Percentiles rank a stretch among this genome's conserved stretches.
phyloP scores from a whole-genome alignment of 495 filamentous ascomycete genomes.

The Halenospora varia region DNA sequence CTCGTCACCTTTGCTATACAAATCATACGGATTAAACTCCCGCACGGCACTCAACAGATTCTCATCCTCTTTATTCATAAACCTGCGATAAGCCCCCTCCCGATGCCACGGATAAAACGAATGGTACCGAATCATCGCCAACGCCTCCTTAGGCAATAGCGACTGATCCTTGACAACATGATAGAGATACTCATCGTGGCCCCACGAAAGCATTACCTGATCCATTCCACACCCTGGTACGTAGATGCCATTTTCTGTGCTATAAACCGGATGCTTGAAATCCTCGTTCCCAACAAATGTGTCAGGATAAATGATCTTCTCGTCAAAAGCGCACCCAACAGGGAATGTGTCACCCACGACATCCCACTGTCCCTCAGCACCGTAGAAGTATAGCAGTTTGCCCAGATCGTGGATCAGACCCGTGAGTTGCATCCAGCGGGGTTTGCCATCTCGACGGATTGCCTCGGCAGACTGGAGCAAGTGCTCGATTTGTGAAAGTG shows the following conservation, averaged over 20 bases:
- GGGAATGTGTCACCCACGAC: conserved; percentile 91
- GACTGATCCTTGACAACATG: conserved; percentile 76
- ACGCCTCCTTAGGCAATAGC: conserved; percentile 68
- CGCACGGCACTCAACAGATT: conserved; percentile 73
- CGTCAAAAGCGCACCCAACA: conserved; percentile 79
- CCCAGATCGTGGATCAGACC: conserved; percentile 87
- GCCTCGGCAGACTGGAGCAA: conserved; percentile 82
- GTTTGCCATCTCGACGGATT: conserved; percentile 85
- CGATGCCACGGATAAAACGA: conserved; percentile 89
- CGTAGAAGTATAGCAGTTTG: conserved; percentile 83
- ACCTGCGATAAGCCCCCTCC: conserved; percentile 67
- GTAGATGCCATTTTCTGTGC: conserved; percentile 75
- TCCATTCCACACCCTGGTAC: conserved; percentile 69
- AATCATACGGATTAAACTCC: conserved; percentile 87
- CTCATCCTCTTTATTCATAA: conserved; percentile 79
- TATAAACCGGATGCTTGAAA: conserved; percentile 57
- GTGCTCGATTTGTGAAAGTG: conserved; percentile 85
- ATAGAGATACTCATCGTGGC: conserved; percentile 90
- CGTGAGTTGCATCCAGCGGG: conserved; percentile 86
- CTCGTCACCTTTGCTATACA: conserved; percentile 89
- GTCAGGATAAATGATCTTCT: conserved; percentile 71
- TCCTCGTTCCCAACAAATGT: conserved; percentile 70
- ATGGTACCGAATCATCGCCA: conserved; percentile 90
- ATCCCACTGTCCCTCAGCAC: conserved; percentile 82
- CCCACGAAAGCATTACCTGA: conserved; percentile 86